phyloP scores from a whole-genome alignment of 1,284 basidiomycete species.

The Boletus hoseneyae region DNA sequence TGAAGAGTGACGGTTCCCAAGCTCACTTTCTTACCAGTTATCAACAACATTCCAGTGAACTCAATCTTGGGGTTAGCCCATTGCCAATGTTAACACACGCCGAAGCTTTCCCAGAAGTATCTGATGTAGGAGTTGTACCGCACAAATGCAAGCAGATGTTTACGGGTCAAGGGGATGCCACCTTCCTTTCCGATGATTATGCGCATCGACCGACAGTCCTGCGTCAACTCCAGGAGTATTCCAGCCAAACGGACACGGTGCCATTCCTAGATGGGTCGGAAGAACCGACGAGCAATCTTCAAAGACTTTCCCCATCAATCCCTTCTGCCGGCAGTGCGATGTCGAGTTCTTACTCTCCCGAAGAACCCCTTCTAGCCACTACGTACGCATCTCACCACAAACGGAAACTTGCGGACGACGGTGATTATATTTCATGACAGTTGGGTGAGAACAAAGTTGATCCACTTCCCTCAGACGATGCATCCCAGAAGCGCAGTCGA shows the following conservation, averaged over 20 bases:
- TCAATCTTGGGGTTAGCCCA: background rate
- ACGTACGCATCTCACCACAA: constrained; percentile 4
- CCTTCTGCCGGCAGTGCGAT: background rate
- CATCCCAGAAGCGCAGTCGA: constrained; percentile 21
- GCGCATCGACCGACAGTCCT: constrained; percentile 11
- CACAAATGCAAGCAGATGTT: background rate
- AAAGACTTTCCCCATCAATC: background rate
- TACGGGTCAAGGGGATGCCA: constrained; percentile 8
- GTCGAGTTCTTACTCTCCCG: background rate
- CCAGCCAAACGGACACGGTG: constrained; percentile 6
- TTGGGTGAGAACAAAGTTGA: constrained; percentile 5
- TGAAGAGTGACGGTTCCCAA: constrained; percentile 14
- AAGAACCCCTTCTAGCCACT: background rate
- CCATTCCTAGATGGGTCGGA: background rate
- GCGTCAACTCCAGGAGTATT: constrained; percentile 21
- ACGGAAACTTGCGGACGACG: constrained; percentile 8
- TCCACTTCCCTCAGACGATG: constrained; percentile 10
- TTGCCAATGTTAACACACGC: background rate
- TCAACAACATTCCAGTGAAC: background rate
- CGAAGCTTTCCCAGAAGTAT: background rate
- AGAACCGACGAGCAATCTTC: background rate
- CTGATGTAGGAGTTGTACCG: background rate
- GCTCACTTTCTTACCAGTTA: background rate
- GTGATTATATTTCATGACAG: constrained; percentile 11
- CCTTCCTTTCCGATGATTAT: constrained; percentile 10